Conservation (phyloP, 768 basidiomycete species). For the Grammothele lineata region DNA sequence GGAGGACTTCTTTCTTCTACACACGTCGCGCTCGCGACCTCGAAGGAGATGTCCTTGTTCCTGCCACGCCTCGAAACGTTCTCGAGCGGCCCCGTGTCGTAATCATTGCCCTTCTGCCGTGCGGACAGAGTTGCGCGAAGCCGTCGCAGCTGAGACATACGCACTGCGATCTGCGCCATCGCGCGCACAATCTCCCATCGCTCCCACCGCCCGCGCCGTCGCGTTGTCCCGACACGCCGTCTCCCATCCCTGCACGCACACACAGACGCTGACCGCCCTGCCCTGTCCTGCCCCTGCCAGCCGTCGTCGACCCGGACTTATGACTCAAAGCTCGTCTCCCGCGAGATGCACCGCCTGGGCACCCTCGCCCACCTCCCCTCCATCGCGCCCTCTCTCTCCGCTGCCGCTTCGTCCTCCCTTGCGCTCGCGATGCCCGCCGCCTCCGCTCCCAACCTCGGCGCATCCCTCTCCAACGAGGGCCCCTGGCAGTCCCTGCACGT, state of each 20-base stretch:
- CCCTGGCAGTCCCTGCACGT: conserved; percentile 86
- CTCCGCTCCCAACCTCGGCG: conserved; percentile 10
- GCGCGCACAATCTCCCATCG: neutral
- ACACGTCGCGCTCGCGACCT: too few species aligned
- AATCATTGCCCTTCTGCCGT: too few species aligned
- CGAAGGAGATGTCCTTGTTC: too few species aligned
- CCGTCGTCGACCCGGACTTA: conserved; percentile 50
- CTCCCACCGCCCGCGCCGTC: too few species aligned
- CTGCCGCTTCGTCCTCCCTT: conserved; percentile 45
- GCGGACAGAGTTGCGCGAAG: too few species aligned
- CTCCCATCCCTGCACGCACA: neutral
- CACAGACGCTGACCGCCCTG: neutral
- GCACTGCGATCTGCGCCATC: too few species aligned
- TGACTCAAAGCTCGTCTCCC: conserved; percentile 73
- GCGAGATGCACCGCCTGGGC: conserved; percentile 83
- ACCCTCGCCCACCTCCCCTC: conserved; percentile 51
- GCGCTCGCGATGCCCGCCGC: conserved; percentile 26
- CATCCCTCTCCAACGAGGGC: conserved; percentile 46
- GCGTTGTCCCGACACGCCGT: neutral
- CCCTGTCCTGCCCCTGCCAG: conserved; percentile 1
- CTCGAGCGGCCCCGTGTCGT: too few species aligned
- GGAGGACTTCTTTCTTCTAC: too few species aligned
- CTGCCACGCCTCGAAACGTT: too few species aligned
- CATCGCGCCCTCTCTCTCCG: conserved; percentile 48
- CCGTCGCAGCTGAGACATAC: too few species aligned